Conservation (phyloP, 1,284 basidiomycete genomes). For the Boletus semigastroideus region DNA sequence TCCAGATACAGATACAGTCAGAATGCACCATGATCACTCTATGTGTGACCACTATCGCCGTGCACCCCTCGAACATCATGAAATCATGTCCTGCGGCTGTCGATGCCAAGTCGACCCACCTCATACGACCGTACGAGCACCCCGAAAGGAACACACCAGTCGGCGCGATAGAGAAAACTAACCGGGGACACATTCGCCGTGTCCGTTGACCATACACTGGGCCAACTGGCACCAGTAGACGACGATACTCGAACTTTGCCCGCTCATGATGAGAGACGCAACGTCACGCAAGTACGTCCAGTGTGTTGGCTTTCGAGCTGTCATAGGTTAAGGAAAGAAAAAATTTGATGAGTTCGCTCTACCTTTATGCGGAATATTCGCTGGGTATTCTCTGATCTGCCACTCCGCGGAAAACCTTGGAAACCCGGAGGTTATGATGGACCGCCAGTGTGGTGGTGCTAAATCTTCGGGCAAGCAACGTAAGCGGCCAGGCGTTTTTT, state of each 20-base stretch:
- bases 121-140: background rate
- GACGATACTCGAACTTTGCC: slow-evolving; percentile 55
- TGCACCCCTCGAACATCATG: background rate
- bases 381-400: too few relatives aligned
- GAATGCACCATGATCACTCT: too few relatives aligned
- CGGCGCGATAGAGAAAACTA: slow-evolving; percentile 14
- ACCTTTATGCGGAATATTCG: background rate
- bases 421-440: too few relatives aligned
- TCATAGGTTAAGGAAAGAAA: slow-evolving; percentile 18
- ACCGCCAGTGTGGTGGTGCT: too few relatives aligned
- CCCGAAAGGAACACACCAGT: background rate
- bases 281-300: slow-evolving; percentile 16
- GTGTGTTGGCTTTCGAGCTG: slow-evolving; percentile 49
- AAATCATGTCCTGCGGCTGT: background rate
- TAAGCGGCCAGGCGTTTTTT: too few relatives aligned
- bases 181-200: too few relatives aligned
- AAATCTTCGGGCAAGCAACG: too few relatives aligned
- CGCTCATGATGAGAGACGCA: slow-evolving; percentile 44
- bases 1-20: too few relatives aligned
- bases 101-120: background rate
- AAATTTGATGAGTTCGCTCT: background rate
- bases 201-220: slow-evolving; percentile 11
- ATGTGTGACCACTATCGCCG: background rate
- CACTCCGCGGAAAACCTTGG: too few relatives aligned
- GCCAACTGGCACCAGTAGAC: slow-evolving; percentile 27